phyloP scores from a whole-genome alignment of 2,329 filamentous ascomycete genomes.

The Trichoderma afroharzianum region DNA sequence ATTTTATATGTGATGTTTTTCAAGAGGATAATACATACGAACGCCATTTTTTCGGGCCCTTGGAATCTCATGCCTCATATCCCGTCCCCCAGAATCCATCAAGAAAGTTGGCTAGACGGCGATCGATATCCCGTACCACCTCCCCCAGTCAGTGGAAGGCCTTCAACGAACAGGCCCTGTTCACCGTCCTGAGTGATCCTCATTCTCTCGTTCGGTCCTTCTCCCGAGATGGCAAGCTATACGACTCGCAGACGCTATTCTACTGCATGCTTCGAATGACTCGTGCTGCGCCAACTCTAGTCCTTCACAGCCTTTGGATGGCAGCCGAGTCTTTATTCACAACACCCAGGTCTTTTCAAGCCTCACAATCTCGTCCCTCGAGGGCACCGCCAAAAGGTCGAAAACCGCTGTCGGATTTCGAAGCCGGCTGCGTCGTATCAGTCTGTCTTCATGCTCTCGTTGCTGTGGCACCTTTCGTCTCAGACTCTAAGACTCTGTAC shows the following conservation, averaged over 20 bases:
- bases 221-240: constrained; percentile 46
- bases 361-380: constrained; percentile 32
- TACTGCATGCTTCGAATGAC: constrained; percentile 61
- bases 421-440: constrained; percentile 53
- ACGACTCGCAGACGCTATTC: constrained; percentile 61
- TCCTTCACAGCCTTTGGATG: constrained; percentile 63
- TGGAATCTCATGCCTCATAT: constrained; percentile 18
- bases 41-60: constrained; percentile 42
- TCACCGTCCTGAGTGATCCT: constrained; percentile 59
- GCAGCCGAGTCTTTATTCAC: constrained; percentile 56
- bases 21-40: constrained; percentile 55
- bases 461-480: constrained; percentile 51
- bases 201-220: constrained; percentile 55
- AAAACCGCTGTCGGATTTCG: constrained; percentile 36
- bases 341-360: constrained; percentile 46
- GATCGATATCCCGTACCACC: neutral
- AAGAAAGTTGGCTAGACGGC: constrained; percentile 18
- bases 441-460: constrained; percentile 62
- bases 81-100: constrained; percentile 18
- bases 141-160: constrained; percentile 49
- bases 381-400: constrained; percentile 9
- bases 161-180: constrained; percentile 63
- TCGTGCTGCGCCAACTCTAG: constrained; percentile 52
- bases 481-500: constrained; percentile 46
- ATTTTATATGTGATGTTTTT: constrained; percentile 59